Conservation (phyloP, 208 protist genomes). For the Phytomonas sp. region DNA sequence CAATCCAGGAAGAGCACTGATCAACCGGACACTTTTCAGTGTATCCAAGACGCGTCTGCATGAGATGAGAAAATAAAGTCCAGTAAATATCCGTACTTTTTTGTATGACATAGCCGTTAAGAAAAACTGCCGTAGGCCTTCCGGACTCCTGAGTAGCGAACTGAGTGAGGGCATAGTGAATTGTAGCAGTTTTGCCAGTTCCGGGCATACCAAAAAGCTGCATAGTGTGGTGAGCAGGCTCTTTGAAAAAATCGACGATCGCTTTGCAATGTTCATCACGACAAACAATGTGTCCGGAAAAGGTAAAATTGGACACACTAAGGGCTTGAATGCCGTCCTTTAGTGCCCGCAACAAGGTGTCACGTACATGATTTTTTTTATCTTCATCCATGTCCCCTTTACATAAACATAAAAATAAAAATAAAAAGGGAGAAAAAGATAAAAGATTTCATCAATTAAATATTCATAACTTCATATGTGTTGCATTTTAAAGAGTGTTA, state of each 20-base stretch:
- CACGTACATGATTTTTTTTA: slow-evolving; percentile 4
- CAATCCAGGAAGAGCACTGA: slow-evolving; percentile 63
- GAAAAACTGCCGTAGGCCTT: slow-evolving; percentile 74
- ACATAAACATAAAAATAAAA: not conserved
- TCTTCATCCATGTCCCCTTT: not conserved
- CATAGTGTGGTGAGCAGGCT: slow-evolving; percentile 64
- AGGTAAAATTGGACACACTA: slow-evolving; percentile 55
- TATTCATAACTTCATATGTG: not conserved
- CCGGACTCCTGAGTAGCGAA: slow-evolving; percentile 19
- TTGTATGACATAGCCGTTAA: slow-evolving; percentile 87
- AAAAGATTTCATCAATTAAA: slow-evolving; percentile 11
- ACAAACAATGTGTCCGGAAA: slow-evolving; percentile 61
- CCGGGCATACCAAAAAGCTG: slow-evolving; percentile 89
- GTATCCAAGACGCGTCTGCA: slow-evolving; percentile 39
- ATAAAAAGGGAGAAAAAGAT: slow-evolving; percentile 6
- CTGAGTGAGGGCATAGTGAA: slow-evolving; percentile 60
- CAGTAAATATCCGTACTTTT: slow-evolving; percentile 84
- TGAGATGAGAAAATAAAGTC: slow-evolving; percentile 72
- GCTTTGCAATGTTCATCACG: slow-evolving; percentile 51
- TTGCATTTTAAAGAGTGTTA: not conserved
- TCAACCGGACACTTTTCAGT: slow-evolving; percentile 42
- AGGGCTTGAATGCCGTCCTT: slow-evolving; percentile 52
- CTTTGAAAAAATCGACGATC: slow-evolving; percentile 61
- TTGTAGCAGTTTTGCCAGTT: slow-evolving; percentile 82
- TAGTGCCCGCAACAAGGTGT: slow-evolving; percentile 21